Evolutionary conservation across 306 rosid species (phyloP).

Genomic region (Vachellia collinsii): DNA sequence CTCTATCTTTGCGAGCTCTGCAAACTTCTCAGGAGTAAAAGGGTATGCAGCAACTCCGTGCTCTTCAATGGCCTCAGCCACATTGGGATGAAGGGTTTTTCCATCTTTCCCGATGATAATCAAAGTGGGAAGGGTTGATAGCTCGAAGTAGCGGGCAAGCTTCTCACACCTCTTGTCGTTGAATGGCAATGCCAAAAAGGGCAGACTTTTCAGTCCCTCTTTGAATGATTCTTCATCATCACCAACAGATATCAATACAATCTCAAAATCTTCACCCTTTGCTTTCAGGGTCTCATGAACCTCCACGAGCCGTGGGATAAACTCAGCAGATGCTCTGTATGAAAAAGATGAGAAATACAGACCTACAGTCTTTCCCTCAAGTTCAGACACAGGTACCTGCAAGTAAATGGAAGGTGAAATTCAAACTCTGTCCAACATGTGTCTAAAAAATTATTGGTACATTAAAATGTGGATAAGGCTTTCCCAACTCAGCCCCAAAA

Average conservation of each 20-base stretch:
- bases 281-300: slow-evolving; percentile 60
- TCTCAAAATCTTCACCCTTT: slow-evolving; percentile 62
- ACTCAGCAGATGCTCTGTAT: slow-evolving; percentile 32
- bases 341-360: slow-evolving; percentile 54
- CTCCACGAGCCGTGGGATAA: slow-evolving; percentile 53
- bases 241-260: slow-evolving; percentile 60
- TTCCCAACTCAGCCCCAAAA: too few relatives aligned
- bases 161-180: slow-evolving; percentile 57
- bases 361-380: slow-evolving; percentile 71
- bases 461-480: too few relatives aligned
- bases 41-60: slow-evolving; percentile 73
- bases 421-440: slow-evolving; percentile 20
- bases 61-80: slow-evolving; percentile 56
- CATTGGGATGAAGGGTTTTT: slow-evolving; percentile 60
- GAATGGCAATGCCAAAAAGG: slow-evolving; percentile 67
- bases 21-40: slow-evolving; percentile 69
- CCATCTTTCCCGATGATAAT: slow-evolving; percentile 75
- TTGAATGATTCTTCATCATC: slow-evolving; percentile 55
- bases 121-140: slow-evolving; percentile 62
- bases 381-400: slow-evolving; percentile 65
- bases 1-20: slow-evolving; percentile 53
- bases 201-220: slow-evolving; percentile 43
- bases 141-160: slow-evolving; percentile 55
- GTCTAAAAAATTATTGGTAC: neutral
- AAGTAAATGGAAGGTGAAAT: slow-evolving; percentile 20